Conservation (phyloP, 2,329 filamentous ascomycete genomes). For the Clonostachys rosea region DNA sequence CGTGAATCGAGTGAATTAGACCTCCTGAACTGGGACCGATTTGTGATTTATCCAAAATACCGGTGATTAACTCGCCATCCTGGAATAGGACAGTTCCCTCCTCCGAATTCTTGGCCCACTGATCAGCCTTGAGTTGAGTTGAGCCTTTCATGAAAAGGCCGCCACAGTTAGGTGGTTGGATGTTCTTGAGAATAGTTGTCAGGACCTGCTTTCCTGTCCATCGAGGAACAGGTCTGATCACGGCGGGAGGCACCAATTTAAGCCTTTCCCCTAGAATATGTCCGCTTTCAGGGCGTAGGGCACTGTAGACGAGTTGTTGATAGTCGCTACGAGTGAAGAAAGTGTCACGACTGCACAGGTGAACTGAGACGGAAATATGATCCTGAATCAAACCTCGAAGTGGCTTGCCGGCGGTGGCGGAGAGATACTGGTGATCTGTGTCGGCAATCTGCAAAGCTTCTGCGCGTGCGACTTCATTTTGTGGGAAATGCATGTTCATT, state of each 20-base stretch:
- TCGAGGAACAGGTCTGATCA: slow-evolving; percentile 73
- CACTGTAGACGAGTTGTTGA: slow-evolving; percentile 89
- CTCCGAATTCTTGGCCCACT: slow-evolving; percentile 74
- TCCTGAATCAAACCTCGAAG: slow-evolving; percentile 96
- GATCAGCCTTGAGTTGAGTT: slow-evolving; percentile 70
- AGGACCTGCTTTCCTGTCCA: slow-evolving; percentile 98
- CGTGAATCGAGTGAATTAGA: slow-evolving; percentile 87
- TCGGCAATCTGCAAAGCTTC: slow-evolving; percentile 93
- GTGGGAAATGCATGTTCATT: slow-evolving; percentile 99
- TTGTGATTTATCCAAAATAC: slow-evolving; percentile 94
- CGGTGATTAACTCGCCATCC: slow-evolving; percentile 81
- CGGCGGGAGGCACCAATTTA: slow-evolving; percentile 72
- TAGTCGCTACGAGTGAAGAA: slow-evolving; percentile 88
- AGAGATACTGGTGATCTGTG: slow-evolving; percentile 95
- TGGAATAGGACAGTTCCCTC: slow-evolving; percentile 80
- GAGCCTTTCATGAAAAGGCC: slow-evolving; percentile 77
- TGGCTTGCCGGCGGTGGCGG: slow-evolving; percentile 88
- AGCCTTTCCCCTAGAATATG: slow-evolving; percentile 83
- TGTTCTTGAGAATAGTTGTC: slow-evolving; percentile 88
- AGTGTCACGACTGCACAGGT: slow-evolving; percentile 84
- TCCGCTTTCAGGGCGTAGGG: slow-evolving; percentile 82
- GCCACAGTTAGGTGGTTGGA: slow-evolving; percentile 71
- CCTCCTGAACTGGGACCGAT: slow-evolving; percentile 85
- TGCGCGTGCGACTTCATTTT: slow-evolving; percentile 89
- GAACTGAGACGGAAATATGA: slow-evolving; percentile 91